Conservation (phyloP, 192 early-diverging fungal species). For the Rhizophagus sp. region DNA sequence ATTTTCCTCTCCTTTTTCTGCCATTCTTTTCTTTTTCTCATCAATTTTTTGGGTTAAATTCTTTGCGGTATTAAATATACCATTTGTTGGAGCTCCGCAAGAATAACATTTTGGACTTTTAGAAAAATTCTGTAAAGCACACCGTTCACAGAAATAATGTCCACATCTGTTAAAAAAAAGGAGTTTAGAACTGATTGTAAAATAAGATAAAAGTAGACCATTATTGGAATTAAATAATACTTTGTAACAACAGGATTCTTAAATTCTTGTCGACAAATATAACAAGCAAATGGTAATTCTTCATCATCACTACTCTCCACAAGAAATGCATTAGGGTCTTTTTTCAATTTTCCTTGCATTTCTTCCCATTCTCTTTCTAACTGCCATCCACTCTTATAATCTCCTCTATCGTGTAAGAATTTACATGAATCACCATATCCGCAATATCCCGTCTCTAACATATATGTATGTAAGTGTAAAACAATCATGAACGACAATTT, state of each 20-base stretch:
- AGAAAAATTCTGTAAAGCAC: slow-evolving; percentile 81
- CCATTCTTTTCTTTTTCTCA: slow-evolving; percentile 38
- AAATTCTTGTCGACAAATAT: slow-evolving; percentile 91
- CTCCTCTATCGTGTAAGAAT: slow-evolving; percentile 97
- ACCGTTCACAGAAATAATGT: slow-evolving; percentile 97
- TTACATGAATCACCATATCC: slow-evolving; percentile 98
- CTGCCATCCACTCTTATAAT: slow-evolving; percentile 97
- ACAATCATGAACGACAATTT: not conserved
- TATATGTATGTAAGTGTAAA: not conserved
- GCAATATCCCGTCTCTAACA: slow-evolving; percentile 82
- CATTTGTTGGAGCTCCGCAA: slow-evolving; percentile 81
- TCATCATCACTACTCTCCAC: slow-evolving; percentile 63
- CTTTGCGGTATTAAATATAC: slow-evolving; percentile 83
- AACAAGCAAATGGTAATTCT: slow-evolving; percentile 92
- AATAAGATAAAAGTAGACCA: not conserved
- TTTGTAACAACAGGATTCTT: slow-evolving; percentile 89
- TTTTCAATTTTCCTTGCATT: slow-evolving; percentile 62
- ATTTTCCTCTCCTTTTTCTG: slow-evolving; percentile 33
- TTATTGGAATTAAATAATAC: slow-evolving; percentile 24
- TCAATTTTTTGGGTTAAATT: slow-evolving; percentile 60
- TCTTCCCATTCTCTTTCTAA: slow-evolving; percentile 98
- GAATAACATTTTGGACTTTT: slow-evolving; percentile 90
- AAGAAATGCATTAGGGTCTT: slow-evolving; percentile 47
- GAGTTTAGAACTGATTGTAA: not conserved
- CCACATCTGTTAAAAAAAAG: slow-evolving; percentile 59